Conservation (phyloP, 306 rosid genomes). For the Comarum palustre region DNA sequence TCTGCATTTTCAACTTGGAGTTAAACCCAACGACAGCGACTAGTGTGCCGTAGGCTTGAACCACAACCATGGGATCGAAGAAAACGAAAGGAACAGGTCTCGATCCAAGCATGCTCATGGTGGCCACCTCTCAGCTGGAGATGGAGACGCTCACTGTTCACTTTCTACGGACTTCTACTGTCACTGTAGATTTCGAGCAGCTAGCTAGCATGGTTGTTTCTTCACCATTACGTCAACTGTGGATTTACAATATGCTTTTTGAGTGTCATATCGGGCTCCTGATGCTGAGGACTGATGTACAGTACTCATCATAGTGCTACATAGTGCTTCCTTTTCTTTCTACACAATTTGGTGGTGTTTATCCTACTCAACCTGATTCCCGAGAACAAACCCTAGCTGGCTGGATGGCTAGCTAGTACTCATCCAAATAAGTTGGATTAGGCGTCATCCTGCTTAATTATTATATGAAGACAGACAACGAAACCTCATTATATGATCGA, state of each 20-base stretch:
- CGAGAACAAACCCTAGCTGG: background rate
- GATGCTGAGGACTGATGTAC: background rate
- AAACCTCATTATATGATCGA: background rate
- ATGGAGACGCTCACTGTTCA: background rate
- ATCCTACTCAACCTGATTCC: background rate
- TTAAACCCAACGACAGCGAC: background rate
- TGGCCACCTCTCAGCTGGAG: background rate
- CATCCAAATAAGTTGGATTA: background rate
- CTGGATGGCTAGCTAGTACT: background rate
- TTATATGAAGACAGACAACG: background rate
- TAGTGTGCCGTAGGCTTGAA: background rate
- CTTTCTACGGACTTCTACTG: background rate
- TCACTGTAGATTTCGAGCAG: background rate
- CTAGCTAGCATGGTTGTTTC: background rate
- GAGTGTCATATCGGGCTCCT: background rate
- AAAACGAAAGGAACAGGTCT: background rate
- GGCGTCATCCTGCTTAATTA: background rate
- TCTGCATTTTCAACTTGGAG: background rate
- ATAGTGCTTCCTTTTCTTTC: background rate
- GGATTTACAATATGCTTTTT: background rate
- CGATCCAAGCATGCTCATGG: background rate
- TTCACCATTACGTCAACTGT: slow-evolving; percentile 1
- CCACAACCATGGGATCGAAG: background rate
- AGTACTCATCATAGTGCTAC: background rate
- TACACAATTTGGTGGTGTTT: background rate